phyloP scores from a whole-genome alignment of 1,284 basidiomycete species.

The Fistulinella staudtii region DNA sequence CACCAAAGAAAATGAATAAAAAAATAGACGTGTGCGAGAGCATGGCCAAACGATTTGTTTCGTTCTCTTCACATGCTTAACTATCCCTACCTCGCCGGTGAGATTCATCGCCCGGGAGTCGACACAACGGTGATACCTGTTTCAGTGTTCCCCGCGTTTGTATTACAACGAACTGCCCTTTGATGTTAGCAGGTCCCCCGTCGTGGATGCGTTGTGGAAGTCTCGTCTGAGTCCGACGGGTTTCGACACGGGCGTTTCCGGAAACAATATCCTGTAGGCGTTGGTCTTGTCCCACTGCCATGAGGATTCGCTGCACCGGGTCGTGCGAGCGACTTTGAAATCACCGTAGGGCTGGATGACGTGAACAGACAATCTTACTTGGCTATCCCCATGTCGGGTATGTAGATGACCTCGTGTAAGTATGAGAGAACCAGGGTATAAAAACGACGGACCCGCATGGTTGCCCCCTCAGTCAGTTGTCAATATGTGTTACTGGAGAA shows the following conservation, averaged over 20 bases:
- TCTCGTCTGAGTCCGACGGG: slow-evolving; percentile 27
- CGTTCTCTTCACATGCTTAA: slow-evolving; percentile 24
- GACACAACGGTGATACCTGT: slow-evolving; percentile 28
- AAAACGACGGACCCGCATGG: slow-evolving; percentile 19
- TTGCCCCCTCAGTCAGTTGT: slow-evolving; percentile 15
- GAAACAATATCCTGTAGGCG: slow-evolving; percentile 15
- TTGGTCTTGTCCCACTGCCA: slow-evolving; percentile 10
- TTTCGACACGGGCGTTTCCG: slow-evolving; percentile 31
- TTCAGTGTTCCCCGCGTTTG: slow-evolving; percentile 24
- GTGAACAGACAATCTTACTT: slow-evolving; percentile 24
- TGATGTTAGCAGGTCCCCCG: slow-evolving; percentile 16
- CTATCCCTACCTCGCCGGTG: slow-evolving; percentile 21
- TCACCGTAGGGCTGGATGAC: slow-evolving; percentile 28
- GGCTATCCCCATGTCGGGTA: slow-evolving; percentile 28
- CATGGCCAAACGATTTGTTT: slow-evolving; percentile 8
- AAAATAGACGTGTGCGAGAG: slow-evolving; percentile 8
- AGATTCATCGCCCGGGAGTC: slow-evolving; percentile 29
- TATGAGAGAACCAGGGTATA: slow-evolving; percentile 30
- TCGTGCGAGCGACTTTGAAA: slow-evolving; percentile 30
- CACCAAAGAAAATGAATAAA: slow-evolving; percentile 1
- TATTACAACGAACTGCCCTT: slow-evolving; percentile 11
- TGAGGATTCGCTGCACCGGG: slow-evolving; percentile 22
- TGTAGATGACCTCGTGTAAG: slow-evolving; percentile 28
- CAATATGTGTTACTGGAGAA: slow-evolving; percentile 46
- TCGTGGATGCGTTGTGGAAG: slow-evolving; percentile 32